Evolutionary conservation across 1,139 yeast species (phyloP), one percentile per base, ranked within the genome.

Genomic region (Suhomyces yuchorum): DNA sequence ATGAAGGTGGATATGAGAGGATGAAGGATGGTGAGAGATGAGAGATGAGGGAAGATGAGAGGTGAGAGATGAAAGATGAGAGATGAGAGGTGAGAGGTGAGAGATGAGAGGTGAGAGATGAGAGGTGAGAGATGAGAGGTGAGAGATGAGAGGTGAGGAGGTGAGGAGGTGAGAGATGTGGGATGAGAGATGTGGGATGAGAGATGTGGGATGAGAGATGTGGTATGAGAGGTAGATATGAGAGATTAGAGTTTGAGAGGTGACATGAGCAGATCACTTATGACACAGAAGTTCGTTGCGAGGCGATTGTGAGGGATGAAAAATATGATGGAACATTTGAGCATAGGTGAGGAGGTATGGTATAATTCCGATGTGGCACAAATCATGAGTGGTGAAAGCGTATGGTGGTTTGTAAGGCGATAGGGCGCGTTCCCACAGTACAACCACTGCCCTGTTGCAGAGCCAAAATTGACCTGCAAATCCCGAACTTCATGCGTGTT

Each of bases 81-180:
- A 44, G 32, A 19, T 35, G 37, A 35, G 37, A 19, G 24, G 15
- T 14, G 18, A 30, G 17, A 30, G 23, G 42, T 15, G 44, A 40
- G 43, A 12, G 30, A 34, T 14, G 45, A 40, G 51, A 53, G n/a
- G 40, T 26, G 20, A 12, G 11, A 23, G 17, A 22, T 28, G 50
- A 48, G 45, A 44, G 40, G 17, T n/a, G 39, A 44, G 38, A 47
- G 47, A 47, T 43, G 52, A 47, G 49, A 50, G 50, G 43, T 40
- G 48, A n/a, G 45, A 37, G 22, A 45, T 42, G 44, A 47, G 45
- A 48, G 48, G 36, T 22, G 41, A 22, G 33, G 8, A 19, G 18
- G 23, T 28, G 37, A 17, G 24, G 23, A 38, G 15, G 7, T 40
- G 14, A 46, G 44, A 40, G 43, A 39, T 37, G 22, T 12, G 9